Evolutionary conservation across 495 filamentous ascomycete genomes (phyloP).

Genomic region (Neurospora sp.): DNA sequence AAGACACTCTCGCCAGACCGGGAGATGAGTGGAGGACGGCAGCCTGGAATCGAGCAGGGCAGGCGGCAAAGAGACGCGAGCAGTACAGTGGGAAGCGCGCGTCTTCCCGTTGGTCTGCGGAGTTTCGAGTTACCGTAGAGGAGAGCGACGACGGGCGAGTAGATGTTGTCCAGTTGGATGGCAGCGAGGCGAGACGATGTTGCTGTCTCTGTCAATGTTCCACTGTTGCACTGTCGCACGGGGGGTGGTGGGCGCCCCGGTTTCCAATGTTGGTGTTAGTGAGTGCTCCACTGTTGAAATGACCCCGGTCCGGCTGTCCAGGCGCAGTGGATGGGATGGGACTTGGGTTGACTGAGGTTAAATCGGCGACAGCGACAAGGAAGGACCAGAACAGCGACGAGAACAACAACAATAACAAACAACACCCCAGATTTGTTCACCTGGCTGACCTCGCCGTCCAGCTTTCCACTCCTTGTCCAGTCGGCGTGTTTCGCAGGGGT

Average conservation of each 20-base stretch:
- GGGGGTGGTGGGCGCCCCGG: not conserved
- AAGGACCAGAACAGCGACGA: not conserved
- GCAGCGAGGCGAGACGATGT: not conserved
- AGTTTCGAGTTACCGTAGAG: constrained; percentile 9
- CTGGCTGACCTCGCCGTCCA: not conserved
- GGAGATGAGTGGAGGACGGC: constrained; percentile 25
- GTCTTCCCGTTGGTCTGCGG: constrained; percentile 17
- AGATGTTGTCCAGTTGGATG: not conserved
- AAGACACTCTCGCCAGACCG: constrained; percentile 14
- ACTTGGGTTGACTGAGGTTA: not conserved
- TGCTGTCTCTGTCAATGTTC: not conserved
- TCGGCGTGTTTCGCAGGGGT: not conserved
- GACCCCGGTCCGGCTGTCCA: not conserved
- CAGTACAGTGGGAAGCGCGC: constrained; percentile 25
- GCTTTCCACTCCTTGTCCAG: not conserved
- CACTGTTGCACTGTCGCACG: not conserved
- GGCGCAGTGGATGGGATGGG: not conserved
- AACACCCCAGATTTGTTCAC: not conserved
- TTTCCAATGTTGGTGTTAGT: not conserved
- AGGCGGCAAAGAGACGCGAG: constrained; percentile 31
- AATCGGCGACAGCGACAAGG: not conserved
- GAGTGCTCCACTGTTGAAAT: not conserved
- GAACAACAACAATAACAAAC: not conserved
- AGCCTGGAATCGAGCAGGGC: constrained; percentile 9
- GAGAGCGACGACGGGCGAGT: not conserved